These are phyloP conservation scores for Plantago ovata DNA, from an alignment of 257 asterid species.

Conservation along the genomic window DNA sequence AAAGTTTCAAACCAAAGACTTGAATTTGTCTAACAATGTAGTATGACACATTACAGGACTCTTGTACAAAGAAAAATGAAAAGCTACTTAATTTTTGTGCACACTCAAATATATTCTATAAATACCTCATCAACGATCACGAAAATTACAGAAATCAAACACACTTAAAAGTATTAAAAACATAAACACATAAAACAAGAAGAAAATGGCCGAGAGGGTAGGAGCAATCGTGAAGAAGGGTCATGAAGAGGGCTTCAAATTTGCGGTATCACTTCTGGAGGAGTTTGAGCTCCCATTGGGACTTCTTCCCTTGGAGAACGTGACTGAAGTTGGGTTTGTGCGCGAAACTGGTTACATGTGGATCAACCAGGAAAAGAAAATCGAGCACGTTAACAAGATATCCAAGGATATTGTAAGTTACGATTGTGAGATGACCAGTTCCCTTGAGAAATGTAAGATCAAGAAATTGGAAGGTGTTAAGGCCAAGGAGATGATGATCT, in stretches of 20 bases:
- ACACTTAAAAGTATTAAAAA: too few species aligned
- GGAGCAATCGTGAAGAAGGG: constrained; percentile 50
- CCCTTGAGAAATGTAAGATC: constrained; percentile 38
- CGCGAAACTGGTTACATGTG: constrained; percentile 46
- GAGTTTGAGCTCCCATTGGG: constrained; percentile 47
- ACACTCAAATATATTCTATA: too few species aligned
- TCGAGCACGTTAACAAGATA: constrained; percentile 45
- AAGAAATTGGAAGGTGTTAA: constrained; percentile 53
- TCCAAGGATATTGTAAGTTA: constrained; percentile 41
- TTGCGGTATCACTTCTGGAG: constrained; percentile 40
- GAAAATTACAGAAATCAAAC: too few species aligned
- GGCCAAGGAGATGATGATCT: constrained; percentile 47
- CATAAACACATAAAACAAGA: too few species aligned
- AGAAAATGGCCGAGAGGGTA: constrained; percentile 42
- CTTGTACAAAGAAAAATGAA: too few species aligned
- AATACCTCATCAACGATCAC: too few species aligned
- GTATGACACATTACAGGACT: too few species aligned
- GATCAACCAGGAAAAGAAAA: constrained; percentile 41
- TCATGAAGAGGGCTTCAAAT: constrained; percentile 41
- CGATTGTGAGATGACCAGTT: constrained; percentile 31
- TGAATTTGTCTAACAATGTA: too few species aligned
- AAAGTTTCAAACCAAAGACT: too few species aligned
- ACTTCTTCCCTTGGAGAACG: constrained; percentile 47
- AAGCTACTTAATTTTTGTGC: too few species aligned
- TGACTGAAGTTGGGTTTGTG: constrained; percentile 45